Conservation (phyloP, 2,329 filamentous ascomycete genomes). For the Fusarium liriodendri region DNA sequence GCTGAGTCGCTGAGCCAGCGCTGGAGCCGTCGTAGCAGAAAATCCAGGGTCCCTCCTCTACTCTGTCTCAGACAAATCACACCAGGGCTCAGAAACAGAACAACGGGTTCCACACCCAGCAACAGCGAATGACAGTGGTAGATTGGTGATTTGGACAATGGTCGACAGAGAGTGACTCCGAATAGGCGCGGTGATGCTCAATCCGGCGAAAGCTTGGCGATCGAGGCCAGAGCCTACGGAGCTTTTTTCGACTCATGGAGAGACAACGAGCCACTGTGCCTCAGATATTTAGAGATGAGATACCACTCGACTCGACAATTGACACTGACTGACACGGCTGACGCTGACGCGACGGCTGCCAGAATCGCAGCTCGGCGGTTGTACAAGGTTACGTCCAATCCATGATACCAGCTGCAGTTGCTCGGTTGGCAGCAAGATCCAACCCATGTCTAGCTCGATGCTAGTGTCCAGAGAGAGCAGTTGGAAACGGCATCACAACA, state of each 20-base stretch:
- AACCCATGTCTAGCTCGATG: slow-evolving; percentile 38
- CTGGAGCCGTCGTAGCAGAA: slow-evolving; percentile 13
- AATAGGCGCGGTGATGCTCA: slow-evolving; percentile 13
- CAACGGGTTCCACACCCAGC: slow-evolving; percentile 29
- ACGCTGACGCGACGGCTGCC: slow-evolving; percentile 16
- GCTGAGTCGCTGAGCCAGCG: slow-evolving; percentile 4
- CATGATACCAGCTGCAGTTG: slow-evolving; percentile 19
- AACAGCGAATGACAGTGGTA: slow-evolving; percentile 29
- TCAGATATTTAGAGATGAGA: neutral
- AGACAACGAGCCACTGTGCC: slow-evolving; percentile 24
- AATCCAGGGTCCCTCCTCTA: slow-evolving; percentile 38
- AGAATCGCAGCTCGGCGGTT: slow-evolving; percentile 28
- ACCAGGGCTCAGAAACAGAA: slow-evolving; percentile 39
- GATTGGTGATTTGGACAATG: slow-evolving; percentile 27
- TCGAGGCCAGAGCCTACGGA: slow-evolving; percentile 17
- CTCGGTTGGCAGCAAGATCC: slow-evolving; percentile 40
- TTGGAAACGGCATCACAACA: slow-evolving; percentile 25
- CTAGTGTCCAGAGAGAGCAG: slow-evolving; percentile 37
- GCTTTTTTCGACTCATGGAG: slow-evolving; percentile 8
- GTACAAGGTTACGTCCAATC: slow-evolving; percentile 33
- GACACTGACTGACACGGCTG: slow-evolving; percentile 5
- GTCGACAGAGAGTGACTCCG: slow-evolving; percentile 10
- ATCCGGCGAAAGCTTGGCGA: slow-evolving; percentile 6
- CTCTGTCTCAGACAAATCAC: slow-evolving; percentile 38
- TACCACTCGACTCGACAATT: slow-evolving; percentile 10